Evolutionary conservation across 2,329 filamentous ascomycete genomes (phyloP).

Genomic region (Claviceps monticola): DNA sequence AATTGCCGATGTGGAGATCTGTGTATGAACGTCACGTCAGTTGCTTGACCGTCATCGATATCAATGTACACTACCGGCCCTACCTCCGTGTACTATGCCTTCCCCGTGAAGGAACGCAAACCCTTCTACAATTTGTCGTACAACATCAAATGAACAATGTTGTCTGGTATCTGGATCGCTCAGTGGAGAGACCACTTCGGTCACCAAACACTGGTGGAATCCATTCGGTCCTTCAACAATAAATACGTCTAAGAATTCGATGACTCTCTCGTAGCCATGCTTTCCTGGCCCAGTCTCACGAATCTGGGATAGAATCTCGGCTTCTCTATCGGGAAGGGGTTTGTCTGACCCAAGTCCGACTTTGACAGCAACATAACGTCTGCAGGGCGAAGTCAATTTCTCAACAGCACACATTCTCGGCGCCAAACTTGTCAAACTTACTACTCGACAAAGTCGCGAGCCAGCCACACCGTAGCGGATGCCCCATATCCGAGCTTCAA

Average conservation of each 20-base stretch:
- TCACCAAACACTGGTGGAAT: constrained; percentile 6
- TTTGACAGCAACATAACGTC: too few species aligned
- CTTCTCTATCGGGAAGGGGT: too few species aligned
- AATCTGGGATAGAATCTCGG: too few species aligned
- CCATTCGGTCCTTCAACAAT: constrained; percentile 5
- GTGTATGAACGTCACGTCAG: neutral
- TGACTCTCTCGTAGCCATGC: neutral
- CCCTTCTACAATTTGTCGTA: constrained; percentile 1
- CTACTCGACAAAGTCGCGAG: too few species aligned
- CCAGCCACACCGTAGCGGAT: too few species aligned
- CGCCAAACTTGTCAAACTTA: too few species aligned
- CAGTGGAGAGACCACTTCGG: constrained; percentile 4
- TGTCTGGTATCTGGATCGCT: neutral
- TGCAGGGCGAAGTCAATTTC: too few species aligned
- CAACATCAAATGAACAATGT: neutral
- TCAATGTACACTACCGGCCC: neutral
- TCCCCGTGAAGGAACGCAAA: constrained; percentile 1
- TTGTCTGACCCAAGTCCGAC: neutral
- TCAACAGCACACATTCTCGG: too few species aligned
- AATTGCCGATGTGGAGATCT: neutral
- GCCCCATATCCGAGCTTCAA: too few species aligned
- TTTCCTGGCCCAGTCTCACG: too few species aligned
- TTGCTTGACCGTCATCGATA: neutral
- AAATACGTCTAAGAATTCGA: constrained; percentile 3
- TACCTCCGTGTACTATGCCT: too few species aligned